Base-by-base conservation (phyloP, 2,329 filamentous ascomycete genomes). In the Cadophora gregata region DNA sequence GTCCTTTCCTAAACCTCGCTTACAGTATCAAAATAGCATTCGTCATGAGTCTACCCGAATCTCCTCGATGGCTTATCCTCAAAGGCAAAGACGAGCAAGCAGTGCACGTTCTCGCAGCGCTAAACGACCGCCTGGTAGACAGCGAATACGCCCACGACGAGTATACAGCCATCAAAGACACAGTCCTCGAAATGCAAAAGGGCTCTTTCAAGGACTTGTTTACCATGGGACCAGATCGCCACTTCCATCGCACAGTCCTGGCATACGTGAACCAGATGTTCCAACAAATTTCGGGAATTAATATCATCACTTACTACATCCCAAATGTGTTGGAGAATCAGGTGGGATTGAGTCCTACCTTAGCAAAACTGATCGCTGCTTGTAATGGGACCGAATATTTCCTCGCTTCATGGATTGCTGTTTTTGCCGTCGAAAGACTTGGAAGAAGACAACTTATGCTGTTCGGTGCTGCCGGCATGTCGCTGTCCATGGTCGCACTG, bases 401-500 rank as follows among this genome's bases (percentile, higher is more conserved):
- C 65, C 63, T 81, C 5, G 79, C 79, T 1, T 80, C 78, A 0
- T 77, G 77, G 33, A 72, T 81, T 8, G 79, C 79, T 0, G 70
- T 81, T 4, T 77, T 78, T 19, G 76, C 79, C 1, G 82, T 84
- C 61, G 82, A 84, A 77, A 84, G 85, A 1, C 85, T 89, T 3
- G 89, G 89, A 12, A 87, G 91, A 31, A 84, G 90, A 21, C 85
- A 86, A 74, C 84, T 93, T 67, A 93, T 93, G 89, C 79, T 93
- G 21, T 86, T 92, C 69, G 90, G 90, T 59, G 86, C 87, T 0
- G 79, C 84, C 33, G 87, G 87, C 0, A 88, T 89, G 81, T 86
- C 86, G 25, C 75, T 82, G 2, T 88, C 86, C 55, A 92, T 93
- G 90, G 84, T 86, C 1, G 82, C 92, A 38, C 80, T 88, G 9